Evolutionary conservation across 2,329 filamentous ascomycete species (phyloP).

Genomic region (Salinomyces thailandicus): DNA sequence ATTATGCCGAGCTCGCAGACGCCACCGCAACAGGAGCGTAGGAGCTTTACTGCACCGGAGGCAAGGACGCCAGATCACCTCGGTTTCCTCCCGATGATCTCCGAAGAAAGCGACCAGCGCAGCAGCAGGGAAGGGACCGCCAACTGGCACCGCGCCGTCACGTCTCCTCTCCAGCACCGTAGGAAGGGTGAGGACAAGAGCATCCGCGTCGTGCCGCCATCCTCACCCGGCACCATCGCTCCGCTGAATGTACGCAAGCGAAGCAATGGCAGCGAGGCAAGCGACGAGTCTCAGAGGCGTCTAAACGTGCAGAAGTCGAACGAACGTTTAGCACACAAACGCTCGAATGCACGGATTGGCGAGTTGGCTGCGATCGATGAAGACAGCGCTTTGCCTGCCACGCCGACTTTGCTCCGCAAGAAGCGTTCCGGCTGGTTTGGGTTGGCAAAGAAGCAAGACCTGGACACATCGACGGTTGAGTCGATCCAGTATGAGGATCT

Average conservation of each 20-base stretch:
- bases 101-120: conserved; percentile 35
- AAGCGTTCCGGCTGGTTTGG: conserved; percentile 41
- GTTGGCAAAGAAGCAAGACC: conserved; percentile 18
- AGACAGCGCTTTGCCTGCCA: conserved; percentile 15
- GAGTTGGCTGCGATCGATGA: conserved; percentile 21
- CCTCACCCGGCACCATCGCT: conserved; percentile 39
- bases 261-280: conserved; percentile 20
- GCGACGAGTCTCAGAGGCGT: conserved; percentile 9
- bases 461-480: not conserved
- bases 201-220: conserved; percentile 47
- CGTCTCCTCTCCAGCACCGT: conserved; percentile 29
- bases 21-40: conserved; percentile 21
- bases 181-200: conserved; percentile 32
- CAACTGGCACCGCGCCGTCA: conserved; percentile 33
- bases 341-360: conserved; percentile 11
- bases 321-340: conserved; percentile 14
- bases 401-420: conserved; percentile 24
- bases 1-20: conserved; percentile 21
- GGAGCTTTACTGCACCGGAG: conserved; percentile 39
- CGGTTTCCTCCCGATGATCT: conserved; percentile 40
- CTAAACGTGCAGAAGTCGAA: conserved; percentile 12
- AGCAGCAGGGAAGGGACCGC: conserved; percentile 22
- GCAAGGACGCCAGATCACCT: conserved; percentile 20
- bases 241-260: conserved; percentile 48
- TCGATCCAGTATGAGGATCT: not conserved